phyloP scores from a whole-genome alignment of 2,329 filamentous ascomycete species.

The Zymoseptoria brevis region DNA sequence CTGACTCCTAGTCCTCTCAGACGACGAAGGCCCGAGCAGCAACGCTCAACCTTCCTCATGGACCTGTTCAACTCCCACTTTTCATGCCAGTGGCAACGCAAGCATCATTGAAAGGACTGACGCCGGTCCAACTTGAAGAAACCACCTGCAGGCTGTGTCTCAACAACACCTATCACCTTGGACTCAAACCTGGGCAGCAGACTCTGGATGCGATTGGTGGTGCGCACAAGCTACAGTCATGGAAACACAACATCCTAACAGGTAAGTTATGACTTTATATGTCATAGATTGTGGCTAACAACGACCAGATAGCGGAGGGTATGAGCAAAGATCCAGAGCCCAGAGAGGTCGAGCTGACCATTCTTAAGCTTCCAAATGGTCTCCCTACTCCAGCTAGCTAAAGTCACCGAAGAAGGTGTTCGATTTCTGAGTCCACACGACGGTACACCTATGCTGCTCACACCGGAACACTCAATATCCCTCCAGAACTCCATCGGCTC shows the following conservation, averaged over 20 bases:
- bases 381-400: constrained; percentile 83
- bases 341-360: constrained; percentile 1
- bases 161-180: constrained; percentile 97
- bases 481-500: constrained; percentile 96
- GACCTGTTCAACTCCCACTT: constrained; percentile 77
- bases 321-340: not conserved
- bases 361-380: constrained; percentile 95
- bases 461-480: constrained; percentile 91
- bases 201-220: constrained; percentile 81
- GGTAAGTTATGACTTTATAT: constrained; percentile 40
- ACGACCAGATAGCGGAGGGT: constrained; percentile 16
- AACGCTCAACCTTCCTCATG: constrained; percentile 80
- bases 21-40: constrained; percentile 92
- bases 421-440: constrained; percentile 95
- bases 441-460: constrained; percentile 90
- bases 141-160: constrained; percentile 85
- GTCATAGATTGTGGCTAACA: constrained; percentile 23
- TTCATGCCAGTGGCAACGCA: constrained; percentile 99
- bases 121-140: constrained; percentile 81
- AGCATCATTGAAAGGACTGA: constrained; percentile 87
- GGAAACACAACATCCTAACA: constrained; percentile 91
- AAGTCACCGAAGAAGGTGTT: constrained; percentile 91
- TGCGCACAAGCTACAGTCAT: constrained; percentile 89
- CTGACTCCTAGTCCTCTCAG: constrained; percentile 40
- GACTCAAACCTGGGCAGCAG: constrained; percentile 86